phyloP scores from a whole-genome alignment of 805 yeast species.

The Lipomyces spencermartinsiae region DNA sequence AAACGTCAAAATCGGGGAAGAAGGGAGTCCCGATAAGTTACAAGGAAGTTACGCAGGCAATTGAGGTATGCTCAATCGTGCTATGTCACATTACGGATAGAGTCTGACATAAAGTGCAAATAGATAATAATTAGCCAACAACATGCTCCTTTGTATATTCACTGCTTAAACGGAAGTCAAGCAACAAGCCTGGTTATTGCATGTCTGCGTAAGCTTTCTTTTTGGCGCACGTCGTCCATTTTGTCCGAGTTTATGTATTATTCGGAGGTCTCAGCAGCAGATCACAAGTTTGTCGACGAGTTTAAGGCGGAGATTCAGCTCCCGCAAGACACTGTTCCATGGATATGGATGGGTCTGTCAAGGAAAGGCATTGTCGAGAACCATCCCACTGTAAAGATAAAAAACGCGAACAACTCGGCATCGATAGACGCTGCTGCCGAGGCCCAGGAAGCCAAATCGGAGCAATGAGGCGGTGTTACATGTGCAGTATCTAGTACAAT shows the following conservation, averaged over 20 bases:
- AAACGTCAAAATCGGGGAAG: conserved; percentile 48
- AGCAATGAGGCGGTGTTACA: not conserved
- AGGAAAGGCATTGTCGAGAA: conserved; percentile 58
- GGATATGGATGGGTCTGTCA: conserved; percentile 73
- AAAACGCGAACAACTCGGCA: conserved; percentile 12
- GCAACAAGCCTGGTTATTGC: conserved; percentile 85
- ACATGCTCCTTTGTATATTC: conserved; percentile 76
- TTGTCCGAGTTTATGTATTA: conserved; percentile 82
- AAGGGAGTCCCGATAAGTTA: conserved; percentile 81
- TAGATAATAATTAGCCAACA: conserved; percentile 62
- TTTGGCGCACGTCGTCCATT: conserved; percentile 90
- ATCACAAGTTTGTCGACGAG: conserved; percentile 80
- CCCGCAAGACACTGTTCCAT: conserved; percentile 58
- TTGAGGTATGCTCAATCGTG: conserved; percentile 48
- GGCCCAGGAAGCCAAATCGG: not conserved
- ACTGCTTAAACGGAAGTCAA: conserved; percentile 89
- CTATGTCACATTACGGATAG: not conserved
- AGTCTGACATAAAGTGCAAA: not conserved
- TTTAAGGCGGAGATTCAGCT: conserved; percentile 70
- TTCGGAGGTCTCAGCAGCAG: conserved; percentile 80
- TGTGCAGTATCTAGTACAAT: no score
- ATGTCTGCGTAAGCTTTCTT: conserved; percentile 78
- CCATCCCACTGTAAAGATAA: conserved; percentile 55
- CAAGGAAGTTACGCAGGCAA: conserved; percentile 61
- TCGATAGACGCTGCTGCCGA: not conserved